Evolutionary conservation across 257 asterid genomes (phyloP).

Genomic region (Linaria vulgaris): DNA sequence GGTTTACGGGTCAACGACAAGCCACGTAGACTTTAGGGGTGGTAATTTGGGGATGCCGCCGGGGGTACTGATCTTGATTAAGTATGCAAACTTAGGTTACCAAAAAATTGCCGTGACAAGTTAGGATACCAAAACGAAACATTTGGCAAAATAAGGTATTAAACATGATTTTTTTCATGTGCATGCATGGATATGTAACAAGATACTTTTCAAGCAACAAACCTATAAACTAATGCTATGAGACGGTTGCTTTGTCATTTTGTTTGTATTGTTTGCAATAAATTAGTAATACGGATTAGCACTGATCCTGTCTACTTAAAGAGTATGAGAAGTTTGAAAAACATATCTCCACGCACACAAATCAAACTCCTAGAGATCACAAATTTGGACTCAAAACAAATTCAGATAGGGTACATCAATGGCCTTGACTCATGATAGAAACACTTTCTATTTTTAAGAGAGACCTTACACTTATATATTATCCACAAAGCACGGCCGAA

Average conservation of each 20-base stretch:
- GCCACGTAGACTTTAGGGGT: no score
- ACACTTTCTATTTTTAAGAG: constrained; percentile 14
- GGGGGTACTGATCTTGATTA: no score
- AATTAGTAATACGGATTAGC: constrained; percentile 39
- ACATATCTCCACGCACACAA: constrained; percentile 46
- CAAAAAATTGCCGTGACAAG: no score
- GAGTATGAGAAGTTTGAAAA: constrained; percentile 36
- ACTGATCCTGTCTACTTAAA: constrained; percentile 19
- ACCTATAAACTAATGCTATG: constrained; percentile 28
- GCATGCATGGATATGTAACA: constrained; percentile 25
- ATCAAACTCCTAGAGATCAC: constrained; percentile 47
- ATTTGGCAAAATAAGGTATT: no score
- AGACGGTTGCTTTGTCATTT: constrained; percentile 69
- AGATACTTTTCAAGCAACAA: constrained; percentile 46
- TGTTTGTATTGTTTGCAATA: constrained; percentile 43
- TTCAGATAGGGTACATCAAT: constrained; percentile 30
- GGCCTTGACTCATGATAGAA: constrained; percentile 41
- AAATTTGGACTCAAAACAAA: constrained; percentile 44
- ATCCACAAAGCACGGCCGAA: neutral
- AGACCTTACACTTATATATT: neutral
- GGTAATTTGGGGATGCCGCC: no score
- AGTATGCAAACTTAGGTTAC: no score
- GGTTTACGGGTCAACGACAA: no score
- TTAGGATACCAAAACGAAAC: no score
- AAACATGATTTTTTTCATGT: no score